Base-by-base conservation (phyloP, 768 basidiomycete genomes). In the Hygrocybe punicea region DNA sequence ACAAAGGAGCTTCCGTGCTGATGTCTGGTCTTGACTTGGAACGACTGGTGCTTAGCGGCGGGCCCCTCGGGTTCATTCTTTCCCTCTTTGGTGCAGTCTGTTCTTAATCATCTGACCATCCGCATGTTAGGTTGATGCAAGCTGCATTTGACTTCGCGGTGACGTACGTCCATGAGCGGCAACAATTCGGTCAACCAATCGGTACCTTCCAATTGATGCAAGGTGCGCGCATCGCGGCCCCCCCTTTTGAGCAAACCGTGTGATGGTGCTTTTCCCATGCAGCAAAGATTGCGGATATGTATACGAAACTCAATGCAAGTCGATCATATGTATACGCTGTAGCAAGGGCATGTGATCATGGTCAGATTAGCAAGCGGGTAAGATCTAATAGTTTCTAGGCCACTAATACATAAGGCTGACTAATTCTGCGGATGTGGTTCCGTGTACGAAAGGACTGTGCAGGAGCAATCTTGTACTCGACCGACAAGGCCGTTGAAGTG, bases 161-260 rank as follows among this genome's bases (percentile, higher is more conserved):
- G 7, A 86, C 89, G 65, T 97, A 97, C 68, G 82, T 93, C n/a
- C 95, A 98, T 67, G 87, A 94, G 55, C 81, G 95, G 60, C 84
- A 92, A 71, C 95, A 98, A 67, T 98, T 98, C 63, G 91, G 87
- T 36, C 83, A 84, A 64, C 85, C 87, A 9, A 80, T 98, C 42
- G 95, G 90, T 19, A 88, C 88, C 34, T 96, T 97, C 79, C 94
- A 97, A 71, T 68, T 97, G 56, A 97, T 98, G 91, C 95, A 97
- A 82, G 94, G 93, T 84, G 67, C 65, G 74, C 59, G 17, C 21
- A 49, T 50, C 24, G n/a, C 29, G 17, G 36, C 6, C 19, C 36
- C 51, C n/a, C 29, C 37, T 17, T 5, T 23, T 11, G 34, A 37
- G 2, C 9, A 39, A 3, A 39, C 5, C 19, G 35, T 10, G 36